phyloP scores from a whole-genome alignment of 1,284 basidiomycete species.

The Sparassis latifolia region DNA sequence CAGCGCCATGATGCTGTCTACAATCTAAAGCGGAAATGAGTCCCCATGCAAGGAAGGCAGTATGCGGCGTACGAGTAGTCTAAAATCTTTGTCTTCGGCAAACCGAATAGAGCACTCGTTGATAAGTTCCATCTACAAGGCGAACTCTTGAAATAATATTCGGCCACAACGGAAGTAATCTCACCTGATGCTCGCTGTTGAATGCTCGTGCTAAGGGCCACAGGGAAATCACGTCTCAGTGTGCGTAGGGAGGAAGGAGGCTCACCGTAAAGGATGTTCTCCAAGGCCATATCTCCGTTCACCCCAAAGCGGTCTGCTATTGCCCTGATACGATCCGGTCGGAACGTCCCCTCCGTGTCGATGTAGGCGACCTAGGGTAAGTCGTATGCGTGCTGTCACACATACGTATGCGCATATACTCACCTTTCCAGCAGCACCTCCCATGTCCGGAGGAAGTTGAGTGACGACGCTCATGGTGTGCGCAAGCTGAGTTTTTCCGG shows the following conservation, averaged over 20 bases:
- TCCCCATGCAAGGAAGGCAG: not conserved
- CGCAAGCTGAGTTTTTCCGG: slow-evolving; percentile 87
- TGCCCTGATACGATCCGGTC: slow-evolving; percentile 83
- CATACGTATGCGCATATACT: slow-evolving; percentile 7
- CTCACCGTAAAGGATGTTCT: slow-evolving; percentile 76
- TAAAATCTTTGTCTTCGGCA: slow-evolving; percentile 77
- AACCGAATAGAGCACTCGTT: slow-evolving; percentile 80
- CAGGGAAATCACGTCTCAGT: not conserved
- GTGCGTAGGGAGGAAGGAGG: slow-evolving; percentile 1
- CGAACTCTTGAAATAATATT: not conserved
- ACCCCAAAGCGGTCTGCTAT: slow-evolving; percentile 91
- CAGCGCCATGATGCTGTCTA: slow-evolving; percentile 93
- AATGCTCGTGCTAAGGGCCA: slow-evolving; percentile 64
- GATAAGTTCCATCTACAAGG: slow-evolving; percentile 73
- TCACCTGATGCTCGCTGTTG: slow-evolving; percentile 83
- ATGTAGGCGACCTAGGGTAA: slow-evolving; percentile 76
- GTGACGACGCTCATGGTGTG: slow-evolving; percentile 89
- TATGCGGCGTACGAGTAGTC: slow-evolving; percentile 47
- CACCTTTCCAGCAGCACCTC: slow-evolving; percentile 85
- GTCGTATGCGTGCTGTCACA: not conserved
- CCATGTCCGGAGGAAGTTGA: slow-evolving; percentile 84
- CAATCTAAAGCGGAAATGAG: slow-evolving; percentile 46
- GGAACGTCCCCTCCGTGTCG: slow-evolving; percentile 93
- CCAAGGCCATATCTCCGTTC: slow-evolving; percentile 78
- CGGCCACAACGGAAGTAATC: not conserved